phyloP scores from a whole-genome alignment of 331 rosid genomes.

The Arachis monticola region DNA sequence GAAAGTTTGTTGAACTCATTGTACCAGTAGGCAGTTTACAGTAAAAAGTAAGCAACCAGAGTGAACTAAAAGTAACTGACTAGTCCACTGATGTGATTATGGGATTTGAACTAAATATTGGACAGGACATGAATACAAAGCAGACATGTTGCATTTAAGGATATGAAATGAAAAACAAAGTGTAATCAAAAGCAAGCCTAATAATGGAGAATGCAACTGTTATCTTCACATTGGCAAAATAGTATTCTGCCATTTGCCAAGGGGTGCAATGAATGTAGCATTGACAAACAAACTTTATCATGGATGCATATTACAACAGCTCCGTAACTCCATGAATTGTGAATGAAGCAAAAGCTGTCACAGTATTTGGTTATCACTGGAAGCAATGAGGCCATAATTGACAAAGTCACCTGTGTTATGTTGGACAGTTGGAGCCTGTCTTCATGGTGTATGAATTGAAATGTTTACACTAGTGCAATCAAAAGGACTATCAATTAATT shows the following conservation, averaged over 20 bases:
- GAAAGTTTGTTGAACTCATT: slow-evolving; percentile 34
- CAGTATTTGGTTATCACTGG: too few species aligned
- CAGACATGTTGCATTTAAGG: not conserved
- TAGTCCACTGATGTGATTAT: not conserved
- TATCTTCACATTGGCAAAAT: not conserved
- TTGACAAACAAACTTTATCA: not conserved
- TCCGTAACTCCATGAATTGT: too few species aligned
- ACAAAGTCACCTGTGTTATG: not conserved
- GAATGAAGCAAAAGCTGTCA: too few species aligned
- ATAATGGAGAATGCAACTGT: not conserved
- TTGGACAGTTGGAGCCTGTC: not conserved
- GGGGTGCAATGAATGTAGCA: not conserved
- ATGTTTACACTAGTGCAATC: slow-evolving; percentile 15
- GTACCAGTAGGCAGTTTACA: slow-evolving; percentile 31
- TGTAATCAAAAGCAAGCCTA: too few species aligned
- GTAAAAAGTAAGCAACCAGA: slow-evolving; percentile 35
- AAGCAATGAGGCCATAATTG: too few species aligned
- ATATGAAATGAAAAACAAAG: too few species aligned
- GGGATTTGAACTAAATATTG: slow-evolving; percentile 5
- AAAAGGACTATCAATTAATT: too few species aligned
- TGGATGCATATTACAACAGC: not conserved
- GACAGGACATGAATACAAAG: not conserved
- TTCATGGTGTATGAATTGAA: not conserved
- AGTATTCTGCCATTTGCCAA: not conserved
- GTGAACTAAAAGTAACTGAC: slow-evolving; percentile 29